Base-by-base conservation (phyloP, 176 grass and related monocot genomes). In the Musa itinerans region DNA sequence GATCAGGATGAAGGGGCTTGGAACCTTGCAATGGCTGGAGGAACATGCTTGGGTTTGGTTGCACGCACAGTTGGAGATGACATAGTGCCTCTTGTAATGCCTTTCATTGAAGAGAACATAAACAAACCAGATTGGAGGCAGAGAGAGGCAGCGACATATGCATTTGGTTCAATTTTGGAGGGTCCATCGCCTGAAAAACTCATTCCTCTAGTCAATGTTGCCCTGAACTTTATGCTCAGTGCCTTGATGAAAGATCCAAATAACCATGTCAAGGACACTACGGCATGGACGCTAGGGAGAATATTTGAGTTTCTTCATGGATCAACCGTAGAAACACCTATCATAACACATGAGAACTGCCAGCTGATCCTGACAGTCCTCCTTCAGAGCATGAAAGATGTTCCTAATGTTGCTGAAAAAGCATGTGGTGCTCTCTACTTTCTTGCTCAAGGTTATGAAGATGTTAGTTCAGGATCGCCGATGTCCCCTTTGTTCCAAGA, bases 341-440 rank as follows among this genome's bases (percentile, higher is more conserved):
- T 74, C 17, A 74, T 74, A 56, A 74, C 72, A 54, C 23, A 19
- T 15, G 72, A 74, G 54, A 74, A 74, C n/a, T 74, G 72, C 26
- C 71, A 74, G 72, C 72, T 57, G 25, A 74, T 74, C 53, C 72
- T 74, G 2, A 74, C 72, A 57, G 72, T 74, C 22, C 72, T 74
- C 23, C 72, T 74, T 74, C 72, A 74, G 72, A 74, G 53, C 54
- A 74, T 74, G 72, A 74, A 74, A 25, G 72, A 74, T 74, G 72
- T 74, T 34, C 72, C 72, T 58, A 74, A 74, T n/a, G 72, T 74
- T 58, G 72, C 72, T 74, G 72, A 74, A 74, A 74, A 74, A 34
- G 72, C 72, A 6, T 74, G 72, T 43, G 72, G 72, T 20, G 72
- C 72, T 29, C 53, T 74, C 8, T 74, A 74, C 11, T 74, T 74